Evolutionary conservation across 1,284 basidiomycete species (phyloP), one percentile per base, ranked within the genome.

Genomic region (Abortiporus biennis): DNA sequence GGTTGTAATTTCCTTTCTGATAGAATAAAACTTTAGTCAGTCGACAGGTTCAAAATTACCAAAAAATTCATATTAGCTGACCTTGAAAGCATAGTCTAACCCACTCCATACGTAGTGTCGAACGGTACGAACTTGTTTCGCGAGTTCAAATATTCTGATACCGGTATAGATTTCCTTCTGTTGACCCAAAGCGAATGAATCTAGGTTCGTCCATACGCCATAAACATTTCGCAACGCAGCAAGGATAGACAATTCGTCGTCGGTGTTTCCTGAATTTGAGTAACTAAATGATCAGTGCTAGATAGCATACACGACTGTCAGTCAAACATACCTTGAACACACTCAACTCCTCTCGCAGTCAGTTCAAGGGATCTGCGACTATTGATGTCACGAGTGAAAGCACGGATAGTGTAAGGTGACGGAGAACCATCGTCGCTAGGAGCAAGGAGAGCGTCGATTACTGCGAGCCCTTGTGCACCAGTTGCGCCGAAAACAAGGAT

Each of bases 401-500:
- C 71, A 29, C 72, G 66, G 2, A 76, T 58, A 4, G 57, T 52
- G 51, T 72, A 76, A 0, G 70, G 70, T 11, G 69, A 70, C 1
- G 69, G 63, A 4, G 58, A 52, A 3, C 68, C 70, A 6, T 38
- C 36, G 42, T 69, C 63, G 17, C 54, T 43, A 2, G 62, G 63
- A 9, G 57, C 59, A 20, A 74, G 62, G 11, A 74, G 56, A 20
- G 62, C 64, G 45, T 70, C 59, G 34, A 74, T 63, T 43, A 73
- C 66, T 17, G 66, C 63, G 25, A 68, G 52, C 13, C 73, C 74
- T 46, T 75, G 74, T 2, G 67, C 69, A 35, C 74, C 72, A 21
- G 74, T 76, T 2, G 68, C 74, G 29, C 74, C 72, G 32, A 75
- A 64, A 43, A 76, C 70, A 42, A 73, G 65, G 47, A 76, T 71